These are phyloP conservation scores for Coniophora puteana DNA, from an alignment of 1,284 basidiomycete genomes.

Conservation along the genomic window DNA sequence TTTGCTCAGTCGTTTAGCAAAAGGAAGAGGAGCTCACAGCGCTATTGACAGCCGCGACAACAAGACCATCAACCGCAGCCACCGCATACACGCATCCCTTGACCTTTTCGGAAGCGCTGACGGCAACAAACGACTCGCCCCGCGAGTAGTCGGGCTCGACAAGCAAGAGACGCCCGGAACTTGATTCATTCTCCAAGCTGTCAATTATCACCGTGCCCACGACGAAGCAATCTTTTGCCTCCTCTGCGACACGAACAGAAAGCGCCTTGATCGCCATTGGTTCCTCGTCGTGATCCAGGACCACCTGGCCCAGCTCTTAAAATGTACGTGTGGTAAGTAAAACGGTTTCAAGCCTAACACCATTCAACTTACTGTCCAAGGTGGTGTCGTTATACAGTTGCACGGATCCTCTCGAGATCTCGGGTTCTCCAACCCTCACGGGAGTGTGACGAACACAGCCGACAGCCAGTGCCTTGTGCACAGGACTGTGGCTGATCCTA, in stretches of 20 bases:
- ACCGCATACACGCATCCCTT: constrained; percentile 64
- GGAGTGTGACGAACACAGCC: constrained; percentile 53
- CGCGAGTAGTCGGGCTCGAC: constrained; percentile 31
- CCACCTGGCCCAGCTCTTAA: constrained; percentile 56
- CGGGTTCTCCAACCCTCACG: constrained; percentile 48
- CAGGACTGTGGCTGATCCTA: constrained; percentile 55
- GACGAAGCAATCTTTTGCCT: constrained; percentile 42
- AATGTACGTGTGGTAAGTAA: constrained; percentile 4
- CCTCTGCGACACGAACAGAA: no score
- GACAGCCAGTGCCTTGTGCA: constrained; percentile 59
- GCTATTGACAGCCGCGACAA: constrained; percentile 73
- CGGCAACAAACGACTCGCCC: constrained; percentile 11
- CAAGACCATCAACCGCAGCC: constrained; percentile 37
- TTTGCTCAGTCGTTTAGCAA: not conserved
- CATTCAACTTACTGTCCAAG: constrained; percentile 53
- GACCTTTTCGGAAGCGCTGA: constrained; percentile 38
- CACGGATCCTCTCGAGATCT: constrained; percentile 52
- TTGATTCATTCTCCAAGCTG: constrained; percentile 53
- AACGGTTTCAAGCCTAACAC: not conserved
- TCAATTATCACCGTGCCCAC: constrained; percentile 53
- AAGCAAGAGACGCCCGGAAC: constrained; percentile 50
- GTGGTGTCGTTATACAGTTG: constrained; percentile 64
- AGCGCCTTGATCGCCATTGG: constrained; percentile 54
- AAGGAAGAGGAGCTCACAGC: constrained; percentile 47
- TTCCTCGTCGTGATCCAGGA: constrained; percentile 53